Base-by-base conservation (phyloP, 2,329 filamentous ascomycete genomes). In the Colletotrichum sansevieriae region DNA sequence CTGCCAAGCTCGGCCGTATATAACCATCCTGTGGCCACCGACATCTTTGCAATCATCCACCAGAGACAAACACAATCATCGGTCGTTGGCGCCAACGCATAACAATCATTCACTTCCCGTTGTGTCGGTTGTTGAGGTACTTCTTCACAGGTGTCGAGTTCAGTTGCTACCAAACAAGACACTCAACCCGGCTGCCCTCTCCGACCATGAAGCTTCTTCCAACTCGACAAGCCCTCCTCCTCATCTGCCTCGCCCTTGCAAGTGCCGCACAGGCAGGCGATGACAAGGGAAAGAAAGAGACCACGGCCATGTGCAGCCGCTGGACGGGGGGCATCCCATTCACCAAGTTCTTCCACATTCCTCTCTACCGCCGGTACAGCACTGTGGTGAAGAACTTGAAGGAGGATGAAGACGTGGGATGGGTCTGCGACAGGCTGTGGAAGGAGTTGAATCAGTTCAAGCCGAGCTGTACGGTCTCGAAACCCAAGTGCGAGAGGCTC, bases 391-490 rank as follows among this genome's bases (percentile, higher is more conserved):
- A 37, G 9, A 18, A 35, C 12, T 20, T 55, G 33, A 13, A 37
- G 5, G 52, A 55, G 52, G 52, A 33, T 20, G 52, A 55, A 6
- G 52, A 55, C 52, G 52, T 55, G 35, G 33, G 33, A 1, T 29
- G 15, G 52, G 15, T 55, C 2, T 55, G 52, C 35, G 35, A 35
- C 52, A 55, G 18, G 33, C 52, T 55, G 5, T 55, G 52, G 52
- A 41, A 55, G 52, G 52, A 55, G 13, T 11, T 55, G 52, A 55
- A 41, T 11, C 52, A 55, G 52, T 55, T 55, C 13, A 39, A 37
- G 52, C n/a, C 33, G 18, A 55, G 52, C 52, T 55, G 52, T 33
- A 29, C 35, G 9, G 52, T 55, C 0, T 39, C 33, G 15, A 55
- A 39, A 12, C 33, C 52, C 15, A 37, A 8, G 33, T 55, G 52